phyloP scores from a whole-genome alignment of 148 eudicot species.

The Rhododendron molle region DNA sequence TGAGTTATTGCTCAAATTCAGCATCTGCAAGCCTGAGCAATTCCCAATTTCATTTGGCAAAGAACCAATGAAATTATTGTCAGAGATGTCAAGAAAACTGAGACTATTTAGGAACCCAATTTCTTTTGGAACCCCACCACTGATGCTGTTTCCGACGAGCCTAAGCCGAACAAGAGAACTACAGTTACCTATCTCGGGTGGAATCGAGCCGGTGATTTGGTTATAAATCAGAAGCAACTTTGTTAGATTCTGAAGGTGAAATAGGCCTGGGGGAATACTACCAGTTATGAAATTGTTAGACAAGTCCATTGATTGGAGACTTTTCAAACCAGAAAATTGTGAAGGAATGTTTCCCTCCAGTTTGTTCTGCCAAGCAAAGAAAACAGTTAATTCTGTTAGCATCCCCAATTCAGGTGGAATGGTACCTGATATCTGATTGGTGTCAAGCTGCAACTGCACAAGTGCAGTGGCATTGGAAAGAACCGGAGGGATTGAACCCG shows the following conservation, averaged over 20 bases:
- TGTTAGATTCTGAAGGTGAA: constrained; percentile 54
- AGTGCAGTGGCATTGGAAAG: constrained; percentile 51
- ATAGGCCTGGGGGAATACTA: constrained; percentile 45
- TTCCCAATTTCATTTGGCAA: constrained; percentile 66
- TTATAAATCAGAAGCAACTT: constrained; percentile 67
- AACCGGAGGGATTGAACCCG: constrained; percentile 62
- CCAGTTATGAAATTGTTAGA: constrained; percentile 72
- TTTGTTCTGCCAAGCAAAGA: constrained; percentile 82
- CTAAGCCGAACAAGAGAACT: constrained; percentile 18
- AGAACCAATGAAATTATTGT: constrained; percentile 49
- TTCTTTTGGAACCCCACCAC: constrained; percentile 53
- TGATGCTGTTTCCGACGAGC: constrained; percentile 39
- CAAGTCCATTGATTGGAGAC: constrained; percentile 62
- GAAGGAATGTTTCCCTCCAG: constrained; percentile 71
- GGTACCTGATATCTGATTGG: constrained; percentile 64
- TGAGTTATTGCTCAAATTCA: constrained; percentile 50
- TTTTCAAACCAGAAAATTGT: constrained; percentile 39
- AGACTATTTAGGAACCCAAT: constrained; percentile 51
- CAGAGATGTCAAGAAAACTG: constrained; percentile 67
- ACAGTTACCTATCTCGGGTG: constrained; percentile 24
- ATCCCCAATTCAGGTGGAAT: constrained; percentile 57
- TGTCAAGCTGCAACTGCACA: constrained; percentile 60
- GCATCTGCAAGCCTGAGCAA: constrained; percentile 59
- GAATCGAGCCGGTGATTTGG: constrained; percentile 67
- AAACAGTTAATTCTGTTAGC: constrained; percentile 44